Evolutionary conservation across 768 basidiomycete species (phyloP), one percentile per base, ranked within the genome.

Genomic region (Boletus edulis): DNA sequence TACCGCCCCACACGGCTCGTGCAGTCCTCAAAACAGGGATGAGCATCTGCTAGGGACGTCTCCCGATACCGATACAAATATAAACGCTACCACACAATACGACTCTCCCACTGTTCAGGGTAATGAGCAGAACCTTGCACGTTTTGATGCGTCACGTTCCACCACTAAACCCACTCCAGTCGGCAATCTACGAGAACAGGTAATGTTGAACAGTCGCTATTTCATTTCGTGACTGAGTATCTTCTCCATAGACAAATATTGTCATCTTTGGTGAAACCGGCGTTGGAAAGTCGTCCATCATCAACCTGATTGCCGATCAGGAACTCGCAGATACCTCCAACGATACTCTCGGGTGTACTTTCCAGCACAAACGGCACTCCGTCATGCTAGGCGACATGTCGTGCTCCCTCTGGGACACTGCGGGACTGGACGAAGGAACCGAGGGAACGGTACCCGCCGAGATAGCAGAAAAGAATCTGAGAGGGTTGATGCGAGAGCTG

Each of bases 381-480:
- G 41, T 51, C 40, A 45, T 0, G 17, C 9, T 52, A 7, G 20
- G 17, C 10, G 27, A 9, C 11, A 18, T 31, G 20, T 5, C 6
- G 3, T 42, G 18, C 20, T 11, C 46, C 31, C 13, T 62, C 20
- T 52, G 55, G 51, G 56, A 59, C 4, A 59, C 58, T 14, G 17
- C 48, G 2, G 57, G 58, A 7, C 17, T 59, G 8, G 50, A 58
- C 4, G 57, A 58, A 41, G 55, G 57, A 24, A 37, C 32, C 10
- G 31, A 48, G 8, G 57, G 59, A 27, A 50, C 39, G 17, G 48
- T 59, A 11, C 58, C 51, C 2, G 64, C n/a, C 32, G 41, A n/a
- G 8, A 4, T 42, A 3, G 52, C 55, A 12, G 55, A 56, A 20
- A 42, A 3, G 1, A 37, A 56, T 6, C 12, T 56, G 9, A 55